Conservation (phyloP, 352 stramenopile species). For the Elongisporangium undulatum region DNA sequence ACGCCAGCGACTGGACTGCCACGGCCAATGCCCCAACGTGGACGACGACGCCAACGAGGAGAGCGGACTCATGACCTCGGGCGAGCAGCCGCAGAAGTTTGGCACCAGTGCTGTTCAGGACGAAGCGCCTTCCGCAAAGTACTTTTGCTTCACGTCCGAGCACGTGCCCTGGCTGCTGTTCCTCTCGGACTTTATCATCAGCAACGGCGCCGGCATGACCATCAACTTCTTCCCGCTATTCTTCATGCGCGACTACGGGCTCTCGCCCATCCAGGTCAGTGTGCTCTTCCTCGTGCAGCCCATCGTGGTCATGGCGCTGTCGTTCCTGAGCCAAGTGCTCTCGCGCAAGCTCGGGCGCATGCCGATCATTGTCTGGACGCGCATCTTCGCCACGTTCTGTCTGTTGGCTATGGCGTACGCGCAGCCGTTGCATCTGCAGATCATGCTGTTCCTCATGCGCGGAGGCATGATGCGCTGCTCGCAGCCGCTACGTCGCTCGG, state of each 20-base stretch:
- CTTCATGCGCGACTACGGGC: conserved; percentile 17
- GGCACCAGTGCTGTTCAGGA: conserved; percentile 10
- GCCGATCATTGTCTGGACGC: conserved; percentile 14
- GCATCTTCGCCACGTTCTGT: conserved; percentile 13
- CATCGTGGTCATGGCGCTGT: conserved; percentile 11
- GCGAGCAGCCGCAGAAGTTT: conserved; percentile 17
- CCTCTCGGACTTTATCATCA: conserved; percentile 19
- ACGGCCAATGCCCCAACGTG: background rate
- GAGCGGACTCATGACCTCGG: background rate
- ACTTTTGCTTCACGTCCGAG: conserved; percentile 12
- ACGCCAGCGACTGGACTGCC: background rate
- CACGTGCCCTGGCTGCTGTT: conserved; percentile 19
- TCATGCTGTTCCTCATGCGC: conserved; percentile 14
- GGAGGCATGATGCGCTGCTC: conserved; percentile 21
- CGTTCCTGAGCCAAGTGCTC: conserved; percentile 11
- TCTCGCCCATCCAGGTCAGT: conserved; percentile 17
- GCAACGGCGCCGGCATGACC: conserved; percentile 21
- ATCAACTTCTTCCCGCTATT: conserved; percentile 22
- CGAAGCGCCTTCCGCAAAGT: background rate
- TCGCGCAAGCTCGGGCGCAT: conserved; percentile 9
- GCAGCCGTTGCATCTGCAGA: conserved; percentile 10
- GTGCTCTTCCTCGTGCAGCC: conserved; percentile 15
- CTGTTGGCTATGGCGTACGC: conserved; percentile 16
- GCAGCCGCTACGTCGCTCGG: conserved; percentile 14
- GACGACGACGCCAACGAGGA: background rate